These are phyloP conservation scores for Arthrobotrys sinensis DNA, from an alignment of 2,329 filamentous ascomycete species.

Conservation along the genomic window DNA sequence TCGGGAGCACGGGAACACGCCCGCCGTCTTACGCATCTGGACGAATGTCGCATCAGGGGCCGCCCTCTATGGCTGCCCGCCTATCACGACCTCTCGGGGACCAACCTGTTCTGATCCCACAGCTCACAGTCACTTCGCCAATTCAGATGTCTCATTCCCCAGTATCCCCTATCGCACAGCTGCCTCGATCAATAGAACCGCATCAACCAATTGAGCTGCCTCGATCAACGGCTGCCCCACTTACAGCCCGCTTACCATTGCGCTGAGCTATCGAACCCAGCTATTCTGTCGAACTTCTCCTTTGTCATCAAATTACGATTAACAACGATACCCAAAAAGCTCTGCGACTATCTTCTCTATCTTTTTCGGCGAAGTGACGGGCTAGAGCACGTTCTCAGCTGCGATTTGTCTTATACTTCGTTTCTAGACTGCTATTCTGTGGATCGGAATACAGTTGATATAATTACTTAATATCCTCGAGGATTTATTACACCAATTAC, in stretches of 20 bases:
- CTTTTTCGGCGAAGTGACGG: not conserved
- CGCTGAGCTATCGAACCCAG: constrained; percentile 10
- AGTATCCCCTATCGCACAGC: not conserved
- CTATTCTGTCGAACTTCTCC: not conserved
- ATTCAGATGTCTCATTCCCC: not conserved
- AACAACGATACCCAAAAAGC: constrained; percentile 50
- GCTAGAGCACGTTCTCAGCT: not conserved
- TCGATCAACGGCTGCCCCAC: constrained; percentile 15
- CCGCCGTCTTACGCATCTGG: constrained; percentile 64
- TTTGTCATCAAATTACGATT: constrained; percentile 31
- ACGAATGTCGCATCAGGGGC: constrained; percentile 35
- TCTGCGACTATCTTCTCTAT: constrained; percentile 6
- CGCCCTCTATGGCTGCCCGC: not conserved
- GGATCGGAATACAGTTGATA: constrained; percentile 7
- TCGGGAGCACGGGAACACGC: constrained; percentile 56
- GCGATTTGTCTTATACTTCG: not conserved
- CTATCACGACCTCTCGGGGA: constrained; percentile 18
- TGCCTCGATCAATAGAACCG: not conserved
- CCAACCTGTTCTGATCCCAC: constrained; percentile 10
- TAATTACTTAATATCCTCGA: constrained; percentile 7
- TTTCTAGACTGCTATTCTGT: constrained; percentile 9
- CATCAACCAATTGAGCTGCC: not conserved
- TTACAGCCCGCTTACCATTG: constrained; percentile 37
- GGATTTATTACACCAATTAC: not conserved
- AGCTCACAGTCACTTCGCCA: constrained; percentile 7